A percentile compares a stretch with the other conserved stretches of the same genome.
phyloP scores from a whole-genome alignment of 257 asterid genomes.

The Petrea volubilis region DNA sequence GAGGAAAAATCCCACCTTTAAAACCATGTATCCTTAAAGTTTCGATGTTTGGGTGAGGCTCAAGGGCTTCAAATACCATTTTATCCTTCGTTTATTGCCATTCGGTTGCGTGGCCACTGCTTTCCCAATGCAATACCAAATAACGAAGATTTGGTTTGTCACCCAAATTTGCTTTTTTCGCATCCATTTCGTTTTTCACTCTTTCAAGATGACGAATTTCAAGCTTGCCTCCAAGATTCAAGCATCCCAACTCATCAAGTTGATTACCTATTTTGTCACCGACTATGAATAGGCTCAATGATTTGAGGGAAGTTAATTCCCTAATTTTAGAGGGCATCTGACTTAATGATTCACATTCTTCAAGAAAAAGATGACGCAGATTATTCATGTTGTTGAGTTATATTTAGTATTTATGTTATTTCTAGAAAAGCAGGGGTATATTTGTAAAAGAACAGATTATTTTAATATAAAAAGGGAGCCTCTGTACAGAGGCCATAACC shows the following conservation, averaged over 20 bases:
- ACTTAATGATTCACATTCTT: constrained; percentile 15
- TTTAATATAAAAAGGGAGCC: no score
- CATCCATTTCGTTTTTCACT: constrained; percentile 22
- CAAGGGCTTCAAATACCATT: constrained; percentile 10
- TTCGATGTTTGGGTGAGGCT: no score
- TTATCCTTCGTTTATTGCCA: neutral
- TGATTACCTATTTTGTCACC: constrained; percentile 18
- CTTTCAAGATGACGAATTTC: constrained; percentile 22
- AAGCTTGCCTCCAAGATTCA: constrained; percentile 18
- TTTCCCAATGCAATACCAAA: constrained; percentile 20
- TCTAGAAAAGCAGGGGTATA: no score
- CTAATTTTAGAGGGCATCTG: constrained; percentile 30
- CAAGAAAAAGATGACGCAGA: constrained; percentile 33
- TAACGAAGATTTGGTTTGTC: constrained; percentile 23
- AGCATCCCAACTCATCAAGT: constrained; percentile 22
- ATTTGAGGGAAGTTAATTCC: constrained; percentile 21
- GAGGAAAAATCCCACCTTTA: no score
- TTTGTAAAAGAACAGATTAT: no score
- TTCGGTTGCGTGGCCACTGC: neutral
- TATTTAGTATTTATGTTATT: no score
- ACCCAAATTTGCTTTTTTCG: constrained; percentile 28
- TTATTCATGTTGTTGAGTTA: no score
- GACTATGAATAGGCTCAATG: constrained; percentile 29
- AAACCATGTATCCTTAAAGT: no score
- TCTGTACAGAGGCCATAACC: no score